These are phyloP conservation scores for Colletotrichum caudatum DNA, from an alignment of 2,329 filamentous ascomycete species.

Conservation along the genomic window DNA sequence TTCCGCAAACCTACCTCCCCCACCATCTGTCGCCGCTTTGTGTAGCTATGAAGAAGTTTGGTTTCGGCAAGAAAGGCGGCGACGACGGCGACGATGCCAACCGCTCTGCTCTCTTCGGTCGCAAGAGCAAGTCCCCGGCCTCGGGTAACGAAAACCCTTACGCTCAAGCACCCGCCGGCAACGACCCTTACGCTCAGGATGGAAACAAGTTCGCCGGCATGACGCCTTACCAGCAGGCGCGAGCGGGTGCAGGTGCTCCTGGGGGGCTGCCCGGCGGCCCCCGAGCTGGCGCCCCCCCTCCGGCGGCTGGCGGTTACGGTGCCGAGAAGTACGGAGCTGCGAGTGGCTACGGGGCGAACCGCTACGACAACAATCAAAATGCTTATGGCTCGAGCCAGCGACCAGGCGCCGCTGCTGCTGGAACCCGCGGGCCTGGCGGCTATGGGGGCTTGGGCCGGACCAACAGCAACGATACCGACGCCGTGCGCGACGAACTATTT, in stretches of 20 bases:
- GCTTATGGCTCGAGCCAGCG: constrained; percentile 47
- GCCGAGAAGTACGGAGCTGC: constrained; percentile 64
- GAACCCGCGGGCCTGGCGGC: constrained; percentile 63
- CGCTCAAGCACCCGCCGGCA: constrained; percentile 59
- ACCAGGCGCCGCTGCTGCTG: constrained; percentile 47
- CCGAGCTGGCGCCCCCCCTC: constrained; percentile 45
- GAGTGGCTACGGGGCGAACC: constrained; percentile 65
- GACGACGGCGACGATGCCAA: constrained; percentile 64
- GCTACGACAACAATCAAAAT: constrained; percentile 59
- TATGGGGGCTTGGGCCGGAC: constrained; percentile 70
- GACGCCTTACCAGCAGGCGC: constrained; percentile 49
- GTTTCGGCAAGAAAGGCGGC: constrained; percentile 68
- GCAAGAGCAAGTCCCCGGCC: constrained; percentile 64
- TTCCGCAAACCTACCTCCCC: constrained; percentile 3
- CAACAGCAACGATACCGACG: constrained; percentile 59
- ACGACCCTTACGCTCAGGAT: constrained; percentile 66
- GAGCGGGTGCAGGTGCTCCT: constrained; percentile 49
- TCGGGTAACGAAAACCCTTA: constrained; percentile 67
- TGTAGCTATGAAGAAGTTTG: constrained; percentile 70
- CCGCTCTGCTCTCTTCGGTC: constrained; percentile 65
- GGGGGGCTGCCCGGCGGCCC: constrained; percentile 54
- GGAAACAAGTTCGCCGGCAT: constrained; percentile 58
- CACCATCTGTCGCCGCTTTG: constrained; percentile 11
- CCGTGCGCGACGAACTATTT: constrained; percentile 74
- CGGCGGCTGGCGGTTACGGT: constrained; percentile 62